Evolutionary conservation across 768 basidiomycete genomes (phyloP).

Genomic region (Pisolithus microcarpus): DNA sequence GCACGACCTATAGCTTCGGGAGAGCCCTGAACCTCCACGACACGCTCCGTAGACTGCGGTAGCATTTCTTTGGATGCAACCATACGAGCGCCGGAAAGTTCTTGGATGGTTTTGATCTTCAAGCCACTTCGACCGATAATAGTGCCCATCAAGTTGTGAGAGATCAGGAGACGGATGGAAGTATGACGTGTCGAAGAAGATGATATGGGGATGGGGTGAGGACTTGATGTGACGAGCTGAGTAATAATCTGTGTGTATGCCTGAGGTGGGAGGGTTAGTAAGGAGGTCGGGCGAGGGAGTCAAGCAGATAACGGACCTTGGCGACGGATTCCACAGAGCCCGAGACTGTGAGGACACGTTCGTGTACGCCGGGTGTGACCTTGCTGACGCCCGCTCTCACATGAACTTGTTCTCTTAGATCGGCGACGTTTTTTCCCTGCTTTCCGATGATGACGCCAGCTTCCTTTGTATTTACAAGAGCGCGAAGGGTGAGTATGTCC

Average conservation of each 20-base stretch:
- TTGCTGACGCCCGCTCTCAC: constrained; percentile 99
- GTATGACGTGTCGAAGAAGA: constrained; percentile 55
- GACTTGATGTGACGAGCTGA: constrained; percentile 54
- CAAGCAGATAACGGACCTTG: constrained; percentile 45
- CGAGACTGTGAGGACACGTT: constrained; percentile 91
- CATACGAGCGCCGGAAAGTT: constrained; percentile 93
- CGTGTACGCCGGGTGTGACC: constrained; percentile 95
- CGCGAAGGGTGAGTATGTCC: constrained; percentile 82
- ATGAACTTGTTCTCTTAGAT: constrained; percentile 89
- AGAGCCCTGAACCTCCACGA: constrained; percentile 95
- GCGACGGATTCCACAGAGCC: constrained; percentile 91
- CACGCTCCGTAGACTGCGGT: constrained; percentile 97
- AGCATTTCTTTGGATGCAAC: constrained; percentile 99
- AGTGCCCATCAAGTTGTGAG: constrained; percentile 98
- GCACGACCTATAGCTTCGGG: constrained; percentile 90
- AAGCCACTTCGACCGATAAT: constrained; percentile 94
- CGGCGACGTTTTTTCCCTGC: constrained; percentile 95
- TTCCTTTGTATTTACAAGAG: constrained; percentile 95
- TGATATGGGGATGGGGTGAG: not conserved
- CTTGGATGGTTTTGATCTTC: constrained; percentile 99
- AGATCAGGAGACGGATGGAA: constrained; percentile 94
- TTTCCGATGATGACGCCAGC: constrained; percentile 97
- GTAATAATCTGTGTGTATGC: constrained; percentile 93
- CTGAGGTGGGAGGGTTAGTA: constrained; percentile 31
- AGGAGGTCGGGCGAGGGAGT: constrained; percentile 12